Evolutionary conservation across 1,284 basidiomycete species (phyloP).

Genomic region (Ganoderma sp.): DNA sequence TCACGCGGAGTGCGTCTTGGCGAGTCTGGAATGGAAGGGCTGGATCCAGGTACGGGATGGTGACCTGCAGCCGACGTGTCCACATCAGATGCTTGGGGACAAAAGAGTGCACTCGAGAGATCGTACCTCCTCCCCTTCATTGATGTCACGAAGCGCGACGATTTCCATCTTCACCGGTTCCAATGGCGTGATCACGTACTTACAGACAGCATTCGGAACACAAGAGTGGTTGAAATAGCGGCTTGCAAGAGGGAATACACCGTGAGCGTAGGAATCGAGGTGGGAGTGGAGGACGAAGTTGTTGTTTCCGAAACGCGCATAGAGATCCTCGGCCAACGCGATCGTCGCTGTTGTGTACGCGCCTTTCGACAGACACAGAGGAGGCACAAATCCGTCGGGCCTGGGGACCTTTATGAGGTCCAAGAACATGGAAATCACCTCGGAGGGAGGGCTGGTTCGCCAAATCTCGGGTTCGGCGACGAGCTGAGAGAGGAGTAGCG

Average conservation of each 20-base stretch:
- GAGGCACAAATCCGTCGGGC: constrained; percentile 31
- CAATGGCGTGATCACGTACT: constrained; percentile 53
- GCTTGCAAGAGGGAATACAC: constrained; percentile 74
- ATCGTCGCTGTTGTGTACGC: constrained; percentile 31
- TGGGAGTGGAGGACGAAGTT: constrained; percentile 78
- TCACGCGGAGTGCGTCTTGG: constrained; percentile 58
- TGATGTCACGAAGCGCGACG: constrained; percentile 62
- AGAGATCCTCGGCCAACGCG: constrained; percentile 44
- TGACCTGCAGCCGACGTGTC: constrained; percentile 53
- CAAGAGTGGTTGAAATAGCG: constrained; percentile 81
- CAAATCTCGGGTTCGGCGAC: constrained; percentile 46
- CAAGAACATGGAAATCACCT: constrained; percentile 46
- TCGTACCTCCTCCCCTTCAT: constrained; percentile 65
- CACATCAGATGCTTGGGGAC: not conserved
- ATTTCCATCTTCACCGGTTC: constrained; percentile 61
- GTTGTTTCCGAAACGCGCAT: constrained; percentile 73
- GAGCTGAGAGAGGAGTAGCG: constrained; percentile 66
- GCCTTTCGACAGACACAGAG: constrained; percentile 33
- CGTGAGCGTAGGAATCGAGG: constrained; percentile 68
- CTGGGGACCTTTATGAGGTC: constrained; percentile 57
- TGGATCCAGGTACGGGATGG: constrained; percentile 76
- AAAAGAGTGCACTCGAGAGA: not conserved
- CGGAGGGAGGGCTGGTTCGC: not conserved
- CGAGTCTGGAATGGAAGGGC: constrained; percentile 65
- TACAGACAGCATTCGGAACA: constrained; percentile 69